Conservation (phyloP, 345 rosid genomes). For the Eucalyptus globulus region DNA sequence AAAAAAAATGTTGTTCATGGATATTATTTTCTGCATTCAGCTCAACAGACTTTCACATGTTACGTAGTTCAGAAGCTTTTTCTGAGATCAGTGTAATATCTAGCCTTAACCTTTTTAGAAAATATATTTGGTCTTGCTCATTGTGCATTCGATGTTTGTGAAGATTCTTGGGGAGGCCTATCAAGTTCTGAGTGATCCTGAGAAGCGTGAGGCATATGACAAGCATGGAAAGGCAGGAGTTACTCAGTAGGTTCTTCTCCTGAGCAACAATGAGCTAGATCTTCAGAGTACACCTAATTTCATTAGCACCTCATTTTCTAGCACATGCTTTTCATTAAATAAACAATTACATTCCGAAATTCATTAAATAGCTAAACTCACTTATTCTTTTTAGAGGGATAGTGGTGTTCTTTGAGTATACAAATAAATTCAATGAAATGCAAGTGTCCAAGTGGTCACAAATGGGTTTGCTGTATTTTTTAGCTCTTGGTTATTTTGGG, state of each 20-base stretch:
- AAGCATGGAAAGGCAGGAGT: conserved; percentile 79
- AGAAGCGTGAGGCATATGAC: conserved; percentile 79
- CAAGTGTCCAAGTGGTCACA: background rate
- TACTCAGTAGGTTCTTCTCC: conserved; percentile 42
- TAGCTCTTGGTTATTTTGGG: background rate
- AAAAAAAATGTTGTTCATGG: background rate
- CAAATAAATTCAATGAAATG: background rate
- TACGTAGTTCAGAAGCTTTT: background rate
- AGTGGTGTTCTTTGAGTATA: background rate
- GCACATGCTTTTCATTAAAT: background rate
- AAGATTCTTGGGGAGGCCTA: conserved; percentile 95
- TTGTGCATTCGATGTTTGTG: background rate
- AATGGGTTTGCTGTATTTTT: background rate
- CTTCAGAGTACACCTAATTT: background rate
- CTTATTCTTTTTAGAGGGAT: background rate
- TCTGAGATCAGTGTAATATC: background rate
- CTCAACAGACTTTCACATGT: background rate
- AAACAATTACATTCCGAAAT: background rate
- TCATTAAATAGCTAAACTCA: background rate
- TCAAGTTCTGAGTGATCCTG: conserved; percentile 86
- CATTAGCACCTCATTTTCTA: background rate
- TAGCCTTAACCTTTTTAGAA: background rate
- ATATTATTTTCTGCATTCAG: background rate
- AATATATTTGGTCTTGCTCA: background rate
- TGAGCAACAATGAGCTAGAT: background rate